phyloP scores from a whole-genome alignment of 768 basidiomycete genomes.

The Suillus bovinus region DNA sequence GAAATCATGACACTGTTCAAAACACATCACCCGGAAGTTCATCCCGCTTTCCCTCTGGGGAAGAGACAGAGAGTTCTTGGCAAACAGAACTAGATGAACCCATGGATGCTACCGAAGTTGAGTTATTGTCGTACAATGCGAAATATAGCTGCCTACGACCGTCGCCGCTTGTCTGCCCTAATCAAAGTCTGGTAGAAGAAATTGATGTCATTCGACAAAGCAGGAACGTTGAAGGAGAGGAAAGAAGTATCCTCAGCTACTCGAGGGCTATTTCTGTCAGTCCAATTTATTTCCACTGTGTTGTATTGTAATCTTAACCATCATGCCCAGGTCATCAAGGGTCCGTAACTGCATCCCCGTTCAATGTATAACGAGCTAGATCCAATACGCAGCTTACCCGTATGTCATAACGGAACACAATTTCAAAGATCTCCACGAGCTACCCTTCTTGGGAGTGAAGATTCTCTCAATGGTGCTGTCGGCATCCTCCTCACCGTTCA shows the following conservation, averaged over 20 bases:
- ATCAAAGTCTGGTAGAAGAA: conserved; percentile 61
- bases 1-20: conserved; percentile 35
- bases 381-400: conserved; percentile 46
- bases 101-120: conserved; percentile 17
- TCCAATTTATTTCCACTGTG: conserved; percentile 9
- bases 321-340: conserved; percentile 45
- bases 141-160: conserved; percentile 61
- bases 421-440: conserved; percentile 36
- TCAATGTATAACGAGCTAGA: conserved; percentile 4
- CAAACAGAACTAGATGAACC: conserved; percentile 24
- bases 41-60: neutral
- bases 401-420: conserved; percentile 38
- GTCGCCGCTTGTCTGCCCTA: conserved; percentile 67
- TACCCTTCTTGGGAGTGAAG: conserved; percentile 55
- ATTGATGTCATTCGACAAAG: conserved; percentile 57
- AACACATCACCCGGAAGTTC: neutral
- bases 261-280: conserved; percentile 70
- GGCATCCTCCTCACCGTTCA: neutral
- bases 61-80: neutral
- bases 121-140: conserved; percentile 29
- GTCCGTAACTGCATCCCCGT: conserved; percentile 24
- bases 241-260: conserved; percentile 70
- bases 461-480: conserved; percentile 47
- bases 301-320: conserved; percentile 9
- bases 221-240: conserved; percentile 67